Base-by-base conservation (phyloP, 140 eudicot genomes). In the Cichorium intybus region DNA sequence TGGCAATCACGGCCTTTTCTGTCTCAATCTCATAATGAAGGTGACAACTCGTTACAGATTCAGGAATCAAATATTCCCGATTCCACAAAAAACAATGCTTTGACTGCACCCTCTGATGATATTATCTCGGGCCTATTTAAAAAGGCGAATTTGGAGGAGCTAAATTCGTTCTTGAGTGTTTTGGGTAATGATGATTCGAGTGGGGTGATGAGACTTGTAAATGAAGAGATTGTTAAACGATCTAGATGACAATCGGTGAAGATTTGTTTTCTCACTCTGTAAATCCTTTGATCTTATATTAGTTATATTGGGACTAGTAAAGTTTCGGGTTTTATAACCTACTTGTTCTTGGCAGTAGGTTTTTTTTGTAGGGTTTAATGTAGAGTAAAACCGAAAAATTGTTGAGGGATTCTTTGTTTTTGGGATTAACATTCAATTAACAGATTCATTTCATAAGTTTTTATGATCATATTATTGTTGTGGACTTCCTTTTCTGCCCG, bases 141-240 rank as follows among this genome's bases (percentile, higher is more conserved):
- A 77, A 94, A 89, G 85, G 95, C 96, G 50, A 84, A 72, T 48
- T 55, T 81, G 10, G 97, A 82, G 71, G 99, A 94, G 74, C 54
- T 94, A 45, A 75, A 72, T 17, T 56, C 87, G 17, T 50, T 94
- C 39, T 39, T 74, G 76, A 74, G 68, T 64, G 64, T 76, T 70
- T 51, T 89, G 60, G 58, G 69, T 56, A 72, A 66, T 31, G 66
- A 81, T 49, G 79, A 73, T 57, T 71, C 77, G 15, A 70, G 79
- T 21, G 8, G 72, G 53, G 74, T 84, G 47, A 51, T 58, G 18
- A 78, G 70, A 34, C 88, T 94, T 80, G 77, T 89, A 46, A 75
- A 76, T 12, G 83, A 86, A 41, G 97, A 85, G 84, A 81, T 93
- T 47, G 60, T 76, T 6, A 81, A 66, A 62, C 82, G 85, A 31